A percentile compares a stretch with the other conserved stretches of the same genome.
phyloP scores from a whole-genome alignment of 2,329 filamentous ascomycete genomes.

The Onygena corvina region DNA sequence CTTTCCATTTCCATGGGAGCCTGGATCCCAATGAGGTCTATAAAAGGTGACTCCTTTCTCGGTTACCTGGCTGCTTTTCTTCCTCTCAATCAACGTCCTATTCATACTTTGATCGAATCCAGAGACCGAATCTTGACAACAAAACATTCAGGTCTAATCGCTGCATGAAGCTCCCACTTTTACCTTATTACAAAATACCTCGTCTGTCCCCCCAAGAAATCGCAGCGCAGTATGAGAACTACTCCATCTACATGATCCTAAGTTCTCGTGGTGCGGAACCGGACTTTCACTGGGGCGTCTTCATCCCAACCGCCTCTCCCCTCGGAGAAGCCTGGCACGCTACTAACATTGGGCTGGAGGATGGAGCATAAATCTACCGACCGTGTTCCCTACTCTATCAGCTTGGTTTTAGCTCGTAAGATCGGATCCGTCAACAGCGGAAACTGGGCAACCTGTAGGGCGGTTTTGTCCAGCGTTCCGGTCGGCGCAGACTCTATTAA shows the following conservation, averaged over 20 bases:
- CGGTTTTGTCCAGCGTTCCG: background rate
- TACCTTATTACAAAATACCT: background rate
- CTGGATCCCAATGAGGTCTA: too few species aligned
- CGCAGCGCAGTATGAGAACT: constrained; percentile 10
- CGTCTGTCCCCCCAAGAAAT: background rate
- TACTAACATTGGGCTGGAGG: constrained; percentile 12
- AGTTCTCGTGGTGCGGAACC: constrained; percentile 9
- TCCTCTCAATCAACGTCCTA: too few species aligned
- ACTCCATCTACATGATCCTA: constrained; percentile 11
- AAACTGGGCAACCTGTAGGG: constrained; percentile 2
- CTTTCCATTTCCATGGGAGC: too few species aligned
- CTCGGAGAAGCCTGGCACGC: constrained; percentile 7
- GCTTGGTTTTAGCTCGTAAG: constrained; percentile 7
- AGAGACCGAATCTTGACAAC: too few species aligned
- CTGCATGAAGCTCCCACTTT: too few species aligned
- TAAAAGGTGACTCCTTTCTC: too few species aligned
- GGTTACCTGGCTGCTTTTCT: too few species aligned
- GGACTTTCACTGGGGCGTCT: constrained; percentile 11
- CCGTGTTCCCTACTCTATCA: constrained; percentile 10
- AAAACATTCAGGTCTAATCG: too few species aligned
- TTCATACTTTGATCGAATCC: too few species aligned
- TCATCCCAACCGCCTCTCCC: constrained; percentile 8
- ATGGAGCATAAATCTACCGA: constrained; percentile 3
- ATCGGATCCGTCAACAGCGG: constrained; percentile 7
- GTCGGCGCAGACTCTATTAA: constrained; percentile 6